phyloP scores from a whole-genome alignment of 1,284 basidiomycete genomes.

The Ceratobasidium sp. region DNA sequence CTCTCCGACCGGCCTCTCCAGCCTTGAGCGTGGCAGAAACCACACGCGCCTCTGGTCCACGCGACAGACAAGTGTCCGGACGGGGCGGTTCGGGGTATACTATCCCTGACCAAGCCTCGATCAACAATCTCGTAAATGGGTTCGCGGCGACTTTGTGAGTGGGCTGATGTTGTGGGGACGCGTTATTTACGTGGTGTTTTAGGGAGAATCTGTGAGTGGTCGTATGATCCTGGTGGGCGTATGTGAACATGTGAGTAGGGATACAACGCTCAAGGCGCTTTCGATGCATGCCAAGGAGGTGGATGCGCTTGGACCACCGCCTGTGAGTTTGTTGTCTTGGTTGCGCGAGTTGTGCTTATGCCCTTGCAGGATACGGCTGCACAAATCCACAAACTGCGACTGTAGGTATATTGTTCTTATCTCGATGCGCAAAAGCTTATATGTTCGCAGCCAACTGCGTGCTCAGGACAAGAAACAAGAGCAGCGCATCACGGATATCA shows the following conservation, averaged over 20 bases:
- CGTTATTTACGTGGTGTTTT: not conserved
- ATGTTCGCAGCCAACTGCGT: constrained; percentile 46
- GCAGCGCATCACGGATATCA: constrained; percentile 49
- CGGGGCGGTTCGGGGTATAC: not conserved
- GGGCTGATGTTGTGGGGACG: not conserved
- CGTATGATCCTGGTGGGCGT: not conserved
- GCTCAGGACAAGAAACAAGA: constrained; percentile 52
- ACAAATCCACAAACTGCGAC: constrained; percentile 48
- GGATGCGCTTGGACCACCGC: constrained; percentile 21
- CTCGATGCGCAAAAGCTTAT: not conserved
- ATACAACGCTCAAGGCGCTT: constrained; percentile 15
- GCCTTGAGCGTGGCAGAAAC: not conserved
- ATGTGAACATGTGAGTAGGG: not conserved
- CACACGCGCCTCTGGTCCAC: not conserved
- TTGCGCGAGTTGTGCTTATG: not conserved
- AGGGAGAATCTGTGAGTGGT: constrained; percentile 22
- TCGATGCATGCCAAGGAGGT: constrained; percentile 25
- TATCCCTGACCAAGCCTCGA: constrained; percentile 30
- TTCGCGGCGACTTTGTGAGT: constrained; percentile 33
- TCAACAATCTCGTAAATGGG: constrained; percentile 34
- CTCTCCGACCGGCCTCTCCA: not conserved
- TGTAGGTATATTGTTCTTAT: not conserved
- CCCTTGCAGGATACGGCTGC: constrained; percentile 45
- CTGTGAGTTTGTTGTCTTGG: not conserved
- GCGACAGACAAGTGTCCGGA: not conserved